phyloP scores from a whole-genome alignment of 495 filamentous ascomycete genomes.

The Gamarada debralockiae region DNA sequence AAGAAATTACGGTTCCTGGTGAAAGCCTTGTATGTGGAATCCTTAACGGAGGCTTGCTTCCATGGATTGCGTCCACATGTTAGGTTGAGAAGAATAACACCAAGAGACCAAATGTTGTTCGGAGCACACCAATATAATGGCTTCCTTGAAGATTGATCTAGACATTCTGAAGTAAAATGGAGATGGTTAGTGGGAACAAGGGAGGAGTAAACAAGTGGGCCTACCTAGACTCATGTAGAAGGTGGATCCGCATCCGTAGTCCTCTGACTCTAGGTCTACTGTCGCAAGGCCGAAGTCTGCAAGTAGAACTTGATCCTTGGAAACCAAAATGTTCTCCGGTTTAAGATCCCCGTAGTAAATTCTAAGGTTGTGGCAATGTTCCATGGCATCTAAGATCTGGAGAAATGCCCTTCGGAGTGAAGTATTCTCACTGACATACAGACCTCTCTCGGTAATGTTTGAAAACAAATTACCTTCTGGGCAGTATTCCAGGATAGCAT shows the following conservation, averaged over 20 bases:
- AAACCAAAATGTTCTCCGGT: conserved; percentile 96
- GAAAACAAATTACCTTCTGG: conserved; percentile 96
- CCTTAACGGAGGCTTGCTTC: conserved; percentile 90
- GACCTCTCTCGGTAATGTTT: conserved; percentile 91
- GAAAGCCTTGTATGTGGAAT: conserved; percentile 94
- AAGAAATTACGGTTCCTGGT: conserved; percentile 83
- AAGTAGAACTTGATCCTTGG: conserved; percentile 86
- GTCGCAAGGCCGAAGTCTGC: conserved; percentile 97
- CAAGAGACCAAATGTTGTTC: conserved; percentile 97
- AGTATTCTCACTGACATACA: conserved; percentile 88
- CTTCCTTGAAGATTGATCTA: conserved; percentile 75
- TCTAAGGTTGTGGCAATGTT: conserved; percentile 86
- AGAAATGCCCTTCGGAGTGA: conserved; percentile 86
- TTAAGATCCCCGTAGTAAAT: conserved; percentile 99
- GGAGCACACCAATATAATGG: conserved; percentile 87
- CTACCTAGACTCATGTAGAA: conserved; percentile 99
- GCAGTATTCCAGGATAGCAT: conserved; percentile 95
- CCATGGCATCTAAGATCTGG: conserved; percentile 96
- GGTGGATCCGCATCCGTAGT: conserved; percentile 97
- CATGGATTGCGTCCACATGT: conserved; percentile 98
- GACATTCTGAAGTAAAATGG: conserved; percentile 68
- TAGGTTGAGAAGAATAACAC: conserved; percentile 95
- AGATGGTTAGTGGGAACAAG: conserved; percentile 20
- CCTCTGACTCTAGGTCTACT: conserved; percentile 73
- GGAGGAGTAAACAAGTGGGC: conserved; percentile 24